phyloP scores from a whole-genome alignment of 31 red algal species.

The Bonnemaisonia californica region DNA sequence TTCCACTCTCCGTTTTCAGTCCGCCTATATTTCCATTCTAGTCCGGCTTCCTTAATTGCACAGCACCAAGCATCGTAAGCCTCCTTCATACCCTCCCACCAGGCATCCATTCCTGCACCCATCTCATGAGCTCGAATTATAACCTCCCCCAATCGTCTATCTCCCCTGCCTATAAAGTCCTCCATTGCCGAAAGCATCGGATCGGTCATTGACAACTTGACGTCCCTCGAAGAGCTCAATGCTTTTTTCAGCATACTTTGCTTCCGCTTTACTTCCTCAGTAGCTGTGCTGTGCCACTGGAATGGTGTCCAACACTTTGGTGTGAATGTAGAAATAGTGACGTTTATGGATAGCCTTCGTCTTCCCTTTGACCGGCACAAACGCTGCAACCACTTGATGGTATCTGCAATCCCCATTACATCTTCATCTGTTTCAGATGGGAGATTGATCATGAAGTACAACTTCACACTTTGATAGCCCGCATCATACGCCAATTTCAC shows the following conservation, averaged over 20 bases:
- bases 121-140: conserved; percentile 66
- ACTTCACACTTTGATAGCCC: conserved; percentile 71
- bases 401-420: conserved; percentile 79
- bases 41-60: conserved; percentile 64
- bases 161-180: conserved; percentile 78
- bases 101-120: conserved; percentile 75
- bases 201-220: conserved; percentile 70
- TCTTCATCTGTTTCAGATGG: conserved; percentile 88
- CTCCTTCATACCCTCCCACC: conserved; percentile 75
- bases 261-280: conserved; percentile 68
- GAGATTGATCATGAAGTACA: conserved; percentile 87
- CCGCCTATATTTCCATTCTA: conserved; percentile 66
- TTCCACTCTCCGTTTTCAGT: conserved; percentile 77
- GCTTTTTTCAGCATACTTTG: conserved; percentile 59
- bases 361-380: conserved; percentile 45
- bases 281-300: conserved; percentile 80
- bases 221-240: conserved; percentile 40
- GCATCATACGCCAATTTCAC: conserved; percentile 71
- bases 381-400: conserved; percentile 72
- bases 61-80: conserved; percentile 72
- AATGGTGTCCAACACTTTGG: conserved; percentile 81
- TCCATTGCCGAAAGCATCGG: conserved; percentile 73
- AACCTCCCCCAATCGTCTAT: conserved; percentile 60
- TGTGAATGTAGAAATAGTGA: conserved; percentile 74
- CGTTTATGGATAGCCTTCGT: conserved; percentile 47